These are phyloP conservation scores for Babesia sp. DNA, from an alignment of 169 alveolate species.

Conservation along the genomic window DNA sequence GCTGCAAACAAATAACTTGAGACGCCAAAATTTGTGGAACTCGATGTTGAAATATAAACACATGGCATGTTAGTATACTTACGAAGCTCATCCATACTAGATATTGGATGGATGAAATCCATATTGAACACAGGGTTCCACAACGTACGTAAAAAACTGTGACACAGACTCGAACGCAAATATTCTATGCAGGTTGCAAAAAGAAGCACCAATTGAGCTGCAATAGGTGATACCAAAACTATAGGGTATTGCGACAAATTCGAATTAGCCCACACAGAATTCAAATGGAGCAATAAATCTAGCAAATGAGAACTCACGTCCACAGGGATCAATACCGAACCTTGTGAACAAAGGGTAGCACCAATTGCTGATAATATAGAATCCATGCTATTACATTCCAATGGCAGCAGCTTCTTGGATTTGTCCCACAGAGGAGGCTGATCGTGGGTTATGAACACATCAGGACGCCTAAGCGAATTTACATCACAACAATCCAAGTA, in stretches of 20 bases:
- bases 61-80: slow-evolving; percentile 43
- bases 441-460: slow-evolving; percentile 31
- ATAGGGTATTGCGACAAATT: slow-evolving; percentile 45
- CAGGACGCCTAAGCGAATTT: slow-evolving; percentile 11
- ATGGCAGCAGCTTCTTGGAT: not conserved
- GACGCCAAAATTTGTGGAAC: slow-evolving; percentile 41
- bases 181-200: slow-evolving; percentile 62
- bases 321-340: slow-evolving; percentile 55
- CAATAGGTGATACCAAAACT: slow-evolving; percentile 62
- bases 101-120: slow-evolving; percentile 22
- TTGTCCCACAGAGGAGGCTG: not conserved
- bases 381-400: not conserved
- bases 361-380: slow-evolving; percentile 9
- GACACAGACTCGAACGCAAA: slow-evolving; percentile 38
- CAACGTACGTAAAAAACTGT: slow-evolving; percentile 33
- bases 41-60: slow-evolving; percentile 55
- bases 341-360: slow-evolving; percentile 33
- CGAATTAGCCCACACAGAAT: slow-evolving; percentile 42
- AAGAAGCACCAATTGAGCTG: slow-evolving; percentile 33
- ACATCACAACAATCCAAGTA: slow-evolving; percentile 37
- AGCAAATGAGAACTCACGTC: slow-evolving; percentile 45
- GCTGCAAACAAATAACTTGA: slow-evolving; percentile 61
- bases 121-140: slow-evolving; percentile 60
- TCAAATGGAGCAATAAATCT: slow-evolving; percentile 42
- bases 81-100: slow-evolving; percentile 40